Evolutionary conservation across 305 asterid species (phyloP).

Genomic region (Fraxinus baroniana): DNA sequence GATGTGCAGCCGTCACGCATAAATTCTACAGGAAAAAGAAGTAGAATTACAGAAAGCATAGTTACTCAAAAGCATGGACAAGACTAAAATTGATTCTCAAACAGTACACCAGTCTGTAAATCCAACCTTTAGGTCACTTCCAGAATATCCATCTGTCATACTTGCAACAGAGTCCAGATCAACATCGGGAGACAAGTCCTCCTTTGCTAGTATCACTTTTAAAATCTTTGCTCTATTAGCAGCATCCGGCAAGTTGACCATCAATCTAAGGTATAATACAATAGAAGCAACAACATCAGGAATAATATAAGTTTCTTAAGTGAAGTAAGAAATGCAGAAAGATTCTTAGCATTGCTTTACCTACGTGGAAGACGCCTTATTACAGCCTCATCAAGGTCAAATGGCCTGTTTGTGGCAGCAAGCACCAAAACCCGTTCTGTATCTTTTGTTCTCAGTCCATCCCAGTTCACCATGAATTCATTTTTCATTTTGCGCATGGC

Average conservation of each 20-base stretch:
- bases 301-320: background rate
- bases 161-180: conserved; percentile 49
- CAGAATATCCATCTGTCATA: conserved; percentile 63
- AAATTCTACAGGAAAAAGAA: conserved; percentile 33
- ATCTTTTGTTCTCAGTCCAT: conserved; percentile 68
- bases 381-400: conserved; percentile 75
- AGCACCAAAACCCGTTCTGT: conserved; percentile 71
- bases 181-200: conserved; percentile 49
- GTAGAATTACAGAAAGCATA: conserved; percentile 15
- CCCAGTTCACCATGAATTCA: conserved; percentile 78
- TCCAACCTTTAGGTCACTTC: conserved; percentile 61
- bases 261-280: conserved; percentile 32
- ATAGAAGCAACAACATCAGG: conserved; percentile 9
- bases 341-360: conserved; percentile 19
- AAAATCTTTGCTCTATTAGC: conserved; percentile 52
- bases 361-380: conserved; percentile 73
- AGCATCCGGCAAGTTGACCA: conserved; percentile 64
- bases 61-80: conserved; percentile 6
- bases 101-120: conserved; percentile 5
- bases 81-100: background rate
- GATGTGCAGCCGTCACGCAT: conserved; percentile 55
- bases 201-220: conserved; percentile 51
- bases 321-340: background rate
- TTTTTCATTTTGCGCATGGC: conserved; percentile 68
- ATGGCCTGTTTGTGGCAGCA: conserved; percentile 82